A percentile compares a stretch with the other conserved stretches of the same genome.
Evolutionary conservation across 352 stramenopile genomes (phyloP).

Genomic region (Globisporangium okanoganense): DNA sequence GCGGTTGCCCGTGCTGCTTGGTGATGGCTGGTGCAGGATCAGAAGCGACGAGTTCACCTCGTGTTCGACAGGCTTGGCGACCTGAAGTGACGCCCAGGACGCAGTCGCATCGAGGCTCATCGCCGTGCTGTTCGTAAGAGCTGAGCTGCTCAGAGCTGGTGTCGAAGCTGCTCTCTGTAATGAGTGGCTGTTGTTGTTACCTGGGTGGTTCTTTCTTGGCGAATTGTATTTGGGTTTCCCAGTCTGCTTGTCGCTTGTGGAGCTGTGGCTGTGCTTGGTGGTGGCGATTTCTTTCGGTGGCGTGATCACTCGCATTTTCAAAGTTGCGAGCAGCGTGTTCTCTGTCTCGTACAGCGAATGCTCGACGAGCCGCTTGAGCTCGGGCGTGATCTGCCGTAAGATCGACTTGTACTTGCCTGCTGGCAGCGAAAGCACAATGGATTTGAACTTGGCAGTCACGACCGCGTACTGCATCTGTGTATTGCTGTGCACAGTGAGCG

Average conservation of each 20-base stretch:
- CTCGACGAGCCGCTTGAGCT: slow-evolving; percentile 26
- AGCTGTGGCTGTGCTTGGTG: slow-evolving; percentile 6
- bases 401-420: slow-evolving; percentile 52
- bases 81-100: slow-evolving; percentile 50
- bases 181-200: background rate
- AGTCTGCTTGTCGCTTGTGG: slow-evolving; percentile 1
- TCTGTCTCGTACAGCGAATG: slow-evolving; percentile 34
- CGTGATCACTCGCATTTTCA: slow-evolving; percentile 16
- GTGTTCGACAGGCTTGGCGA: slow-evolving; percentile 45
- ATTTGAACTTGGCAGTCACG: slow-evolving; percentile 48
- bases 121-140: background rate
- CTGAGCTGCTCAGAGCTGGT: background rate
- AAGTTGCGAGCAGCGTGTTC: slow-evolving; percentile 25
- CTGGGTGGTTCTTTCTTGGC: background rate
- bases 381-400: slow-evolving; percentile 33
- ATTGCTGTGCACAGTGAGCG: slow-evolving; percentile 30
- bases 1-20: slow-evolving; percentile 23
- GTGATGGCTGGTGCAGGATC: slow-evolving; percentile 37
- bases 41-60: slow-evolving; percentile 58
- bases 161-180: slow-evolving; percentile 11
- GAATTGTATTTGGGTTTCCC: background rate
- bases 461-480: slow-evolving; percentile 30
- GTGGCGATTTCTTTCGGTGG: slow-evolving; percentile 1
- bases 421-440: slow-evolving; percentile 45
- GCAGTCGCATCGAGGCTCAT: slow-evolving; percentile 15